phyloP scores from a whole-genome alignment of 2,329 filamentous ascomycete genomes.

The Aciculosporium take region DNA sequence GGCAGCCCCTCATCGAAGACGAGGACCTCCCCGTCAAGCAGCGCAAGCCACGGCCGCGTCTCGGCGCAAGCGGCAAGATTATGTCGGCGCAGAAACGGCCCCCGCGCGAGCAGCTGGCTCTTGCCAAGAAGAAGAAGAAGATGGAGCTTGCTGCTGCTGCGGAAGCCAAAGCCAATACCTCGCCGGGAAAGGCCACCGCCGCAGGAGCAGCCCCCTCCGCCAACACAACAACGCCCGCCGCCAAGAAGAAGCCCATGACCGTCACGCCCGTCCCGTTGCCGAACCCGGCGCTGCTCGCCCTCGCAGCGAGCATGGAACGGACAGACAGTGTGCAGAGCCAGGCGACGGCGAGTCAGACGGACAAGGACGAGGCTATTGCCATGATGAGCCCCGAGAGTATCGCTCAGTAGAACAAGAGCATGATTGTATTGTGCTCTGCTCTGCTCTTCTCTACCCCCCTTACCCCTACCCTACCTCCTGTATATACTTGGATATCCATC shows the following conservation, averaged over 20 bases:
- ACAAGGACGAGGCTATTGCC: conserved; percentile 53
- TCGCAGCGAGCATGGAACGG: conserved; percentile 40
- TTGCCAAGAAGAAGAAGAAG: conserved; percentile 83
- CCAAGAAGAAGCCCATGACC: conserved; percentile 38
- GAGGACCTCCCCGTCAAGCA: conserved; percentile 91
- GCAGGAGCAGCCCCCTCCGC: conserved; percentile 8
- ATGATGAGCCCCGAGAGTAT: conserved; percentile 82
- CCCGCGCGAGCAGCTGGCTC: conserved; percentile 65
- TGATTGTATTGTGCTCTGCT: too few relatives aligned
- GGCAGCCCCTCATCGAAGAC: conserved; percentile 79
- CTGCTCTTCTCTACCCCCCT: neutral
- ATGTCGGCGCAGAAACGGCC: conserved; percentile 71
- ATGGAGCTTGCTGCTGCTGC: conserved; percentile 39
- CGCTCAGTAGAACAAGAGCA: conserved; percentile 28
- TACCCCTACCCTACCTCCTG: neutral
- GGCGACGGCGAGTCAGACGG: conserved; percentile 47
- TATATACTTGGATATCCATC: neutral
- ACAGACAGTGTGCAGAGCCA: conserved; percentile 43
- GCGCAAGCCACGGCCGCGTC: conserved; percentile 53
- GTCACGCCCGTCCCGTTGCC: conserved; percentile 22
- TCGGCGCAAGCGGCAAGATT: conserved; percentile 68
- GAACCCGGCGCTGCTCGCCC: conserved; percentile 26
- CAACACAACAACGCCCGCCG: conserved; percentile 25
- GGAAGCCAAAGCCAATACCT: conserved; percentile 27
- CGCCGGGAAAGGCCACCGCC: conserved; percentile 18